Evolutionary conservation across 2,329 filamentous ascomycete genomes (phyloP), one percentile per base, ranked within the genome.

Genomic region (Alternaria arborescens): DNA sequence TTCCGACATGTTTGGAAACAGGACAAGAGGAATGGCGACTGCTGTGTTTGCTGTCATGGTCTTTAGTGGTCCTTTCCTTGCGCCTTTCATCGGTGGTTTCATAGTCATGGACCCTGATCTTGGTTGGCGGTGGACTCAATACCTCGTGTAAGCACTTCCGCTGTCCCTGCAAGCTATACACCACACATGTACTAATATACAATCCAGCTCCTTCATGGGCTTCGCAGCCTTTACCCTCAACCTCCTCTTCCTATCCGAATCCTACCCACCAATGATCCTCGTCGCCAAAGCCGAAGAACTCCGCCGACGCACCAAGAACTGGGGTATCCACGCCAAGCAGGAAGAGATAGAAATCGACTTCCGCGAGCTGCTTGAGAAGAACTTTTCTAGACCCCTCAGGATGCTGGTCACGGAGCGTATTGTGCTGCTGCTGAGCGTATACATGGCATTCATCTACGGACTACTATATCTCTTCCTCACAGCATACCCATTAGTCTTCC

Each of bases 391-490:
- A 50, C 82, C 82, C 0, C 66, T 84, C 16, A 71, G 81, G 12
- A 84, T 84, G 78, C 72, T 84, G 11, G 71, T 83, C 57, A 79
- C 78, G 0, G 82, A 84, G 70, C 82, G 82, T 0, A 84, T 84
- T 48, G 82, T 84, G 4, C 70, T 84, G 20, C 69, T 82, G 2
- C 62, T 74, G 4, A 69, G 64, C 26, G 65, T 70, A 1, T 78
- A 72, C 54, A 73, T 73, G 67, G 74, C 79, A 0, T 80, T 79
- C 62, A 78, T 79, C 46, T 79, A 94, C 71, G 90, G 85, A 2
- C 83, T 95, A 0, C 86, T 97, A 0, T 97, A 96, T 73, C 88
- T 95, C 22, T 95, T 94, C 82, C 83, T 97, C 54, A 94, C 92
- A 0, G 91, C 92, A 0, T 96, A 95, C 68, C 91, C 91, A 0